Conservation (phyloP, 139 green algal species). For the Micractinium sp. region DNA sequence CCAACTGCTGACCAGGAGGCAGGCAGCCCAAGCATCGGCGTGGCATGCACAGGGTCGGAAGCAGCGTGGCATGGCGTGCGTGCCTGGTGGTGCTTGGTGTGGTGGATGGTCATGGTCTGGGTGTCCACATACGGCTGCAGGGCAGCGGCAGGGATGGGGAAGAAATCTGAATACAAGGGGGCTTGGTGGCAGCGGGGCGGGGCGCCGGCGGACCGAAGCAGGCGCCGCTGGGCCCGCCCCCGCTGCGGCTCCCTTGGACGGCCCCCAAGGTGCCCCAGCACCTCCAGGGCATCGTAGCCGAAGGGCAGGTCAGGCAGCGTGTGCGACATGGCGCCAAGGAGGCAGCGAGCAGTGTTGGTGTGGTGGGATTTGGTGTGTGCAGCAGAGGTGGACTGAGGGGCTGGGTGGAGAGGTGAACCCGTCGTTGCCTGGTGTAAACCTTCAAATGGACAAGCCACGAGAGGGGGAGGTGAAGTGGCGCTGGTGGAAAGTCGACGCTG, state of each 20-base stretch:
- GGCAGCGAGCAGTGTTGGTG: no score
- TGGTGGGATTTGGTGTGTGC: no score
- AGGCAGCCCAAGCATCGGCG: not conserved
- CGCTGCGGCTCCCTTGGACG: slow-evolving; percentile 32
- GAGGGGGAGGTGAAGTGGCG: no score
- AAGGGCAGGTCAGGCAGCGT: slow-evolving; percentile 4
- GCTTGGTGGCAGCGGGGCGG: not conserved
- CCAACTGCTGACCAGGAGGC: no score
- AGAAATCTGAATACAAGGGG: not conserved
- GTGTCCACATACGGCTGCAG: slow-evolving; percentile 82
- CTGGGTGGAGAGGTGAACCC: no score
- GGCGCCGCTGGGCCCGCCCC: not conserved
- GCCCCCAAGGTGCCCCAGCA: slow-evolving; percentile 94
- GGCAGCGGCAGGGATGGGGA: not conserved
- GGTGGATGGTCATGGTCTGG: slow-evolving; percentile 86
- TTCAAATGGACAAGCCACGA: no score
- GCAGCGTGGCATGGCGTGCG: slow-evolving; percentile 86
- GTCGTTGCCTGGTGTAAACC: no score
- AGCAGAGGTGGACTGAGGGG: no score
- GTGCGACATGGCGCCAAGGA: no score
- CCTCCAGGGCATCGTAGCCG: slow-evolving; percentile 67
- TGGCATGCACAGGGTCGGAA: not conserved
- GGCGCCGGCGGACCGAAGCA: not conserved
- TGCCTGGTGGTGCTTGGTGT: slow-evolving; percentile 88
- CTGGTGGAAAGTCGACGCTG: no score